Evolutionary conservation across 495 filamentous ascomycete genomes (phyloP), one percentile per base, ranked within the genome.

Genomic region (Polyplosphaeria fusca): DNA sequence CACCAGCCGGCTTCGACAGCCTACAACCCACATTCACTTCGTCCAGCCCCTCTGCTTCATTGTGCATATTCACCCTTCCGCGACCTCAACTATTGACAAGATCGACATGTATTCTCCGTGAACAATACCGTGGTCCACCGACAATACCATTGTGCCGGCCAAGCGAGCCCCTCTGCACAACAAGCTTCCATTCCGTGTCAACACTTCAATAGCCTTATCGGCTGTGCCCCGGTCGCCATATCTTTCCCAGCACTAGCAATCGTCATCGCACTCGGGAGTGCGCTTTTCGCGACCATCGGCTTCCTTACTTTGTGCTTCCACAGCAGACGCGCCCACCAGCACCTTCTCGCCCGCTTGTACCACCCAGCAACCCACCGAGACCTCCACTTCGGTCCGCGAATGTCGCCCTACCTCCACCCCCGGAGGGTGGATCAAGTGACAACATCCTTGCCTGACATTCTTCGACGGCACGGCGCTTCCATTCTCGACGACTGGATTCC

Each of bases 81-180:
- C 24, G 11, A 16, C 28, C 47, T 20, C 23, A 12, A 37, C 12
- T 18, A 18, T 23, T 16, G 37, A 23, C 12, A 35, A 20, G 35
- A 23, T 54, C 37, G 50, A 26, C 20, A 44, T 45, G 43, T 43
- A 40, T 55, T 39, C 14, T 26, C 18, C 48, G 52, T 52, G 42
- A 51, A 51, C 45, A 63, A 55, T n/a, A 25, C 13, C 40, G 35
- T 60, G 54, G 57, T 60, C 23, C 19, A 41, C 24, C 4, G 18
- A 49, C 24, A 48, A 37, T 35, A 32, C 20, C 55, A 40, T 64
- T 64, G 52, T 58, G 47, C 45, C 12, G n/a, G 28, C 23, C 24
- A 43, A 24, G 18, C 30, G 30, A 7, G 30, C 7, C 14, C 14
- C 14, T 14, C 30, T 7, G 7, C 30, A 35, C 7, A 7, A 35